phyloP scores from a whole-genome alignment of 108 stramenopile species.

The Cyclotella cryptica region DNA sequence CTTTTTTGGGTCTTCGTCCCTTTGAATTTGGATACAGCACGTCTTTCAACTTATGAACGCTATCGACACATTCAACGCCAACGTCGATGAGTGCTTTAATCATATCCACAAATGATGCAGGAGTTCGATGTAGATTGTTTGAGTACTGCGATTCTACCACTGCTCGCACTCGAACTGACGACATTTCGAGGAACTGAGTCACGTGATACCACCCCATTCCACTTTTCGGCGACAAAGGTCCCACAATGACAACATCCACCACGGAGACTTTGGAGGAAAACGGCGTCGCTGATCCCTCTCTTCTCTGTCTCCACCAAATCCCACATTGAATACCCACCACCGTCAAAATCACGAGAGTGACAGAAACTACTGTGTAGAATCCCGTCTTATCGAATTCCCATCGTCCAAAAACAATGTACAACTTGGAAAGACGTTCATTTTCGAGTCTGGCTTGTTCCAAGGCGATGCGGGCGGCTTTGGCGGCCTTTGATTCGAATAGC shows the following conservation, averaged over 20 bases:
- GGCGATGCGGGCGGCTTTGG: constrained; percentile 33
- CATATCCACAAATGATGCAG: constrained; percentile 53
- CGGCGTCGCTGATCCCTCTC: not conserved
- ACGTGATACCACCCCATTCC: constrained; percentile 90
- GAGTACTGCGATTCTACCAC: constrained; percentile 81
- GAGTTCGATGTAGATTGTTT: constrained; percentile 40
- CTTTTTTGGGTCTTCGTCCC: not conserved
- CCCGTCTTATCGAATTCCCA: constrained; percentile 36
- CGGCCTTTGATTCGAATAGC: constrained; percentile 39
- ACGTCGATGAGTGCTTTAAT: constrained; percentile 29
- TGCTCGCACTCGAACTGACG: constrained; percentile 41
- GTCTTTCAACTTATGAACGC: constrained; percentile 50
- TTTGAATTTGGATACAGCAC: constrained; percentile 19
- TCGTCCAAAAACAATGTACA: constrained; percentile 33
- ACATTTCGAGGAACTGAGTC: constrained; percentile 75
- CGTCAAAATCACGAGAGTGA: constrained; percentile 29
- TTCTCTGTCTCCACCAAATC: constrained; percentile 14
- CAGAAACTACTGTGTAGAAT: constrained; percentile 29
- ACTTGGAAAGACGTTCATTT: constrained; percentile 26
- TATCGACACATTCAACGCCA: constrained; percentile 47
- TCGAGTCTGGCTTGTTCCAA: constrained; percentile 38
- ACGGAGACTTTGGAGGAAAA: not conserved
- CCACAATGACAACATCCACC: constrained; percentile 67
- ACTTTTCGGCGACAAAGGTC: constrained; percentile 65
- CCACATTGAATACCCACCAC: constrained; percentile 36